Base-by-base conservation (phyloP, 768 basidiomycete species). In the Galerina sulciceps region DNA sequence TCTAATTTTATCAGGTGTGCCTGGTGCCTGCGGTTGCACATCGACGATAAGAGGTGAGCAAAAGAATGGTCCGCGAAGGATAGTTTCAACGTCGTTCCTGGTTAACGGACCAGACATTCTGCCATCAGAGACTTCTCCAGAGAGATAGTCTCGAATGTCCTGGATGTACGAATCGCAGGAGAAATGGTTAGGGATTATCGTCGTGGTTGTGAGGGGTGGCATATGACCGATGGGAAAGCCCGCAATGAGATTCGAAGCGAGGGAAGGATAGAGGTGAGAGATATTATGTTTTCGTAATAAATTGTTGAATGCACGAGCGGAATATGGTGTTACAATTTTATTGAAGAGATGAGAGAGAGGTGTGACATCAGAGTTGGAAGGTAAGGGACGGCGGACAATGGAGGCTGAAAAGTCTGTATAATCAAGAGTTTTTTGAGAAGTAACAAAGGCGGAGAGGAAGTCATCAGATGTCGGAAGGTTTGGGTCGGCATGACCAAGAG, bases 81-180 rank as follows among this genome's bases (percentile, higher is more conserved):
- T 69, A 4, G 31, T 18, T 31, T 69, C 61, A 3, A 59, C 47
- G 18, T 49, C 51, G 6, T 47, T 41, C 20, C 15, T 17, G 5
- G 55, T 37, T 47, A 66, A 74, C 1, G 70, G 67, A 34, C 74
- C 67, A 22, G 61, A 62, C 70, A 74, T 72, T 10, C 68, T 17
- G 26, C 58, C 36, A 0, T 63, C 56, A 0, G 44, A 4, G 40
- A 41, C 40, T 41, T 41, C 40, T 4, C 40, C 17, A 2, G 17
- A 41, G 11, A 41, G 40, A 10, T 13, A 41, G 4, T 13, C 40
- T 3, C 34, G 6, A 18, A 57, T 47, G 11, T 35, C 22, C 0
- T 49, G 31, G n/a, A 23, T 18, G 13, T 57, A 22, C 14, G 23
- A 22, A 18, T 4, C 8, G 14, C 35, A 41, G 1, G 47, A 57